Evolutionary conservation across 148 eudicot species (phyloP).

Genomic region (Limonium bicolor): DNA sequence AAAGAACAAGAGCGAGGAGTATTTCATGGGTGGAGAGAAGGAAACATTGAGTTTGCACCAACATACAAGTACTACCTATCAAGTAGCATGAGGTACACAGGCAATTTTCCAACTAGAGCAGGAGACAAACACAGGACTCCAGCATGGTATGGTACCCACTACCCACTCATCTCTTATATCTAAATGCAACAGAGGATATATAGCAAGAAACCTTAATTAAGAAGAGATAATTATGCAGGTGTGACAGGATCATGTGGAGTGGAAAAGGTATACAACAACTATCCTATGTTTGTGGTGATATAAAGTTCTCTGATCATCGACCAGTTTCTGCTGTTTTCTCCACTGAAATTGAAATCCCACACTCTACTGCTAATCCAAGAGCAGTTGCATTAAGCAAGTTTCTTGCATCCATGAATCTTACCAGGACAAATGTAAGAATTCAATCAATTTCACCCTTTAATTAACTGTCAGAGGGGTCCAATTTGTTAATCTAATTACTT

Average conservation of each 20-base stretch:
- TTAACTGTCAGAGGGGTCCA: background rate
- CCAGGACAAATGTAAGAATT: conserved; percentile 19
- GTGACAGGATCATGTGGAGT: conserved; percentile 87
- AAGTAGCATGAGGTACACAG: conserved; percentile 39
- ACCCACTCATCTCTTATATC: background rate
- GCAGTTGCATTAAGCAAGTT: conserved; percentile 10
- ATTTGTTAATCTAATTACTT: background rate
- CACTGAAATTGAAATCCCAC: conserved; percentile 34
- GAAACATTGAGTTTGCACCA: conserved; percentile 44
- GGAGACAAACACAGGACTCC: conserved; percentile 62
- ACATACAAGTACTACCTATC: conserved; percentile 48
- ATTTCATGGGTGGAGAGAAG: conserved; percentile 57
- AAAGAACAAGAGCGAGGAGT: conserved; percentile 43
- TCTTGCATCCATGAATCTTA: conserved; percentile 7
- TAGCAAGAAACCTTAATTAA: background rate
- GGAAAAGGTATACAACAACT: conserved; percentile 76
- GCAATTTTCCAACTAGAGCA: conserved; percentile 26
- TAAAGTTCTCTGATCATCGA: conserved; percentile 88
- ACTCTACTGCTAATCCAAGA: conserved; percentile 21
- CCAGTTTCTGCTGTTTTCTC: conserved; percentile 80
- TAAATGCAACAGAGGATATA: too few relatives aligned
- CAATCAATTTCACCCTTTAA: background rate
- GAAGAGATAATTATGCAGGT: conserved; percentile 33
- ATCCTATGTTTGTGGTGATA: conserved; percentile 61
- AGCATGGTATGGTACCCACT: conserved; percentile 28